A percentile compares a stretch with the other conserved stretches of the same genome.
Conservation (phyloP, 495 filamentous ascomycete genomes). For the Penicillium dipodomyicola region DNA sequence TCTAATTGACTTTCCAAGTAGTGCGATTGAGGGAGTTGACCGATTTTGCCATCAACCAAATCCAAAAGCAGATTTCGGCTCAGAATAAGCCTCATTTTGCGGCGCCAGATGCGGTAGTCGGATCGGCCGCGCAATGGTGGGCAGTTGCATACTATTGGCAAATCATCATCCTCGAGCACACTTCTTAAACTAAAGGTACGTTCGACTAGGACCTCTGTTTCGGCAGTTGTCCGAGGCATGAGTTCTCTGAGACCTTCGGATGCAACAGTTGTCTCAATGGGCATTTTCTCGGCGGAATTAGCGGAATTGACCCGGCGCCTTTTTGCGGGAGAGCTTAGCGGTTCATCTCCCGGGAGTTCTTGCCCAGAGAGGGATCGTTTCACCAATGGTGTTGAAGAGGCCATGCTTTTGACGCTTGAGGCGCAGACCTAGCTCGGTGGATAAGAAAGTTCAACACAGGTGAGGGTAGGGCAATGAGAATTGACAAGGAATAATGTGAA, state of each 20-base stretch:
- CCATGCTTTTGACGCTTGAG: neutral
- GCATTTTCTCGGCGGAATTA: neutral
- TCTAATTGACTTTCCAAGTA: neutral
- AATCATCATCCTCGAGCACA: neutral
- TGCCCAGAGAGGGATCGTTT: constrained; percentile 1
- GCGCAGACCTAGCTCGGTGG: neutral
- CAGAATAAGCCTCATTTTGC: neutral
- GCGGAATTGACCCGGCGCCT: constrained; percentile 2
- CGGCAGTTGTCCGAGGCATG: neutral
- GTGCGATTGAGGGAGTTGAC: neutral
- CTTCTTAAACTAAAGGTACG: neutral
- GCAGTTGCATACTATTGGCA: constrained; percentile 4
- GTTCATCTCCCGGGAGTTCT: constrained; percentile 1
- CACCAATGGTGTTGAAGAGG: neutral
- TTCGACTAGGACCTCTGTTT: neutral
- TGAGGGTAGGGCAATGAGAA: neutral
- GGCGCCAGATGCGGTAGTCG: constrained; percentile 3
- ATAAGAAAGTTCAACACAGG: neutral
- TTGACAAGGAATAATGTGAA: neutral
- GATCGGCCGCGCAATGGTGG: constrained; percentile 4
- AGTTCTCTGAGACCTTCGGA: neutral
- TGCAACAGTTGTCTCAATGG: neutral
- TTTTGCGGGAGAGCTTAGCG: constrained; percentile 3
- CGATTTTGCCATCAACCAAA: neutral
- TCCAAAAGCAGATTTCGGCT: neutral